Conservation (phyloP, 1,284 basidiomycete species). For the Sphagnurus paluster region DNA sequence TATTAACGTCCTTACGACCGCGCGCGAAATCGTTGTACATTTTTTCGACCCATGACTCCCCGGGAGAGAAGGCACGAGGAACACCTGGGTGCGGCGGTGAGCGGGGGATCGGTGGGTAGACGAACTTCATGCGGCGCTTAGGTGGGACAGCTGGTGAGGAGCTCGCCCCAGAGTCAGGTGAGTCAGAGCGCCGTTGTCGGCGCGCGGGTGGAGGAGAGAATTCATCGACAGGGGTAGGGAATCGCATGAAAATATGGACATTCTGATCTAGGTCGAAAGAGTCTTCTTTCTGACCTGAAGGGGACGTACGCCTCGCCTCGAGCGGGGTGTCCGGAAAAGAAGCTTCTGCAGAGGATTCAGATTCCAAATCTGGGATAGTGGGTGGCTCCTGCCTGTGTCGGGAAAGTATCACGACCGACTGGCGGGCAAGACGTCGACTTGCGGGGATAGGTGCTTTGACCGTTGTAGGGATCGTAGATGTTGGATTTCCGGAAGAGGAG, state of each 20-base stretch:
- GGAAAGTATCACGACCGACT: too few species aligned
- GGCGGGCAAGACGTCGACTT: too few species aligned
- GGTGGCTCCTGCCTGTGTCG: too few species aligned
- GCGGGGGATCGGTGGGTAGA: not conserved
- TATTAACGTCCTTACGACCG: not conserved
- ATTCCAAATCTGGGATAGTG: not conserved
- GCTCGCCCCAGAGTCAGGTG: not conserved
- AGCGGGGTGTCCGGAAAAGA: not conserved
- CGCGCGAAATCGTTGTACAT: not conserved
- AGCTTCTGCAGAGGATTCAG: not conserved
- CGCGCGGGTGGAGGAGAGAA: not conserved
- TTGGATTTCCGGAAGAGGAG: too few species aligned
- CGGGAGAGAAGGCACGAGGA: not conserved
- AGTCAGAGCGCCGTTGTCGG: not conserved
- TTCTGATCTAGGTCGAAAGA: not conserved
- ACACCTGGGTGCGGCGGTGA: not conserved
- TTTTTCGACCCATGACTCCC: slow-evolving; percentile 1
- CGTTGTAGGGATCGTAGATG: too few species aligned
- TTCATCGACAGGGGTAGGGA: not conserved
- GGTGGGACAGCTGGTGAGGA: not conserved
- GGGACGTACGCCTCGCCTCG: not conserved
- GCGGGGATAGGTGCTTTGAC: too few species aligned
- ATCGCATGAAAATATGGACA: not conserved
- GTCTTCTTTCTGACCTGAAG: not conserved
- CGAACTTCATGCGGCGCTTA: not conserved